Percentiles rank a stretch among this genome's conserved stretches.
Conservation (phyloP, 805 yeast species). For the Candida oleophila region DNA sequence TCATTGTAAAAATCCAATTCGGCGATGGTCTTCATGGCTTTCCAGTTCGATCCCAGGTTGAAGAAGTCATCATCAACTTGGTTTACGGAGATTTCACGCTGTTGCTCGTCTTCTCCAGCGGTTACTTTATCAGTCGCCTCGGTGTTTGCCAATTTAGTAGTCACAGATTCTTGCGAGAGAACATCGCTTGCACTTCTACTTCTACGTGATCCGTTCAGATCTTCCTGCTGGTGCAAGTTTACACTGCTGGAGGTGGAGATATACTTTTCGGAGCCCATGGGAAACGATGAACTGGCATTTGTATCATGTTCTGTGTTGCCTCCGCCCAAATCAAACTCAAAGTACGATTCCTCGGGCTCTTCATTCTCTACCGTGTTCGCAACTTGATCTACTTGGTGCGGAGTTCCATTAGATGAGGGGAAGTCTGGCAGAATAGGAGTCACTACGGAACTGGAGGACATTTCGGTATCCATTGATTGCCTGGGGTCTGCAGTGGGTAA, state of each 20-base stretch:
- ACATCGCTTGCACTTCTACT: not conserved
- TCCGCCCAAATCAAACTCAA: constrained; percentile 29
- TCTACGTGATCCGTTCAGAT: not conserved
- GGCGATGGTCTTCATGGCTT: constrained; percentile 81
- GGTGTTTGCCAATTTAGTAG: not conserved
- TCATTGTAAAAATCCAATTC: constrained; percentile 78
- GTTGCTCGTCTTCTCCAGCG: not conserved
- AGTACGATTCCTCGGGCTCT: constrained; percentile 11
- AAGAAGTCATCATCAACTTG: constrained; percentile 34
- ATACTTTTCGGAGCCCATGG: not conserved
- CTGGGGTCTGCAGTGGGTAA: constrained; percentile 12
- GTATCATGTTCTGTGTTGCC: not conserved
- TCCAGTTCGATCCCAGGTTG: constrained; percentile 63
- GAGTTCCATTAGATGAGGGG: not conserved
- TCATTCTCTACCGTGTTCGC: not conserved
- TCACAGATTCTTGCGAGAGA: not conserved
- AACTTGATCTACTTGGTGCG: not conserved
- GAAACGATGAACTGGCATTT: not conserved
- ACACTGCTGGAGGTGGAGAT: not conserved
- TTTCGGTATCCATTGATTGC: not conserved
- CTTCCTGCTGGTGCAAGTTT: not conserved
- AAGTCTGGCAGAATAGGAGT: not conserved
- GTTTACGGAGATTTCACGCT: not conserved
- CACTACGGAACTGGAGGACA: not conserved
- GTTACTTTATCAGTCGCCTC: not conserved